Base-by-base conservation (phyloP, 768 basidiomycete species). In the Trametes cubensis region DNA sequence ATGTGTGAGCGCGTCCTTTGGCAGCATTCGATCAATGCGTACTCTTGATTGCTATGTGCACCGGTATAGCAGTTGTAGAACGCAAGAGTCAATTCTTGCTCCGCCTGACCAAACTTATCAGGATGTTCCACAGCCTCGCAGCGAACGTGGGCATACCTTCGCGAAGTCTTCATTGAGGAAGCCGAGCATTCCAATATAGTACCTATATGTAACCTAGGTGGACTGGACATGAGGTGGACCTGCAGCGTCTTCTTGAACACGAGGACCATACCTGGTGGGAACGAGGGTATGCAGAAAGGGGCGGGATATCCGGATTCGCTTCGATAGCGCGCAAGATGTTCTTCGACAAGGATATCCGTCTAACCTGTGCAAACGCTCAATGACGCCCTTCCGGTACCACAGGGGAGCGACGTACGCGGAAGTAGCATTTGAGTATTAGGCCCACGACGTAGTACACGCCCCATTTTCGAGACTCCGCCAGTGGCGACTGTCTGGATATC, bases 131-230 rank as follows among this genome's bases (percentile, higher is more conserved):
- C 21, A 10, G 41, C 23, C 17, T 47, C n/a, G 6, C 14, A 15
- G 23, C n/a, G 55, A 47, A 14, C 55, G n/a, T 14, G 49, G 40
- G 65, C 73, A 34, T 50, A 89, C 93, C 78, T 94, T 94, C 41
- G 78, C 80, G 70, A 93, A 95, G 51, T 96, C 90, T 72, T 98
- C 97, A 69, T 92, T 92, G 63, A 98, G 75, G 76, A 98, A 98
- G 70, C 86, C 89, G 63, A 98, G 81, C 87, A 98, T 92, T 64
- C 96, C 97, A 50, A 97, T 76, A 72, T 98, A 98, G 79, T 96
- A 99, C 63, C 87, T 82, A 76, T 91, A 97, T 23, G 95, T 95
- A 53, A 97, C 94, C 90, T 94, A 77, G 45, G 62, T 60, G 62
- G 45, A 59, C 64, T 26, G 55, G 25, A 6, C n/a, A 30, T 62